Evolutionary conservation across 2,329 filamentous ascomycete species (phyloP).

Genomic region (Exophiala phaeomuriformis): DNA sequence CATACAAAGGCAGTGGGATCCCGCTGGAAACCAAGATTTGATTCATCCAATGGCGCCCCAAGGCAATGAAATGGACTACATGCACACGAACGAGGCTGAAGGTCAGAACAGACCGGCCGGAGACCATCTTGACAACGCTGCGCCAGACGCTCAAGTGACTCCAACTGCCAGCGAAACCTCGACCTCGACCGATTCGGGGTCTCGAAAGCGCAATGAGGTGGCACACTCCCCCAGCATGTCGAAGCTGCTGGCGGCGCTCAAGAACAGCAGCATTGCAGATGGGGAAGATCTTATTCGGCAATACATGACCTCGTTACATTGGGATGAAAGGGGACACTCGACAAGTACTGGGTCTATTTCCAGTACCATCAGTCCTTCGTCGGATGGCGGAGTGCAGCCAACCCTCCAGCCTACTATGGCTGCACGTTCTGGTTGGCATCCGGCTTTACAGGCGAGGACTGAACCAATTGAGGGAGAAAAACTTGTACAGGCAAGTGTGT

Average conservation of each 20-base stretch:
- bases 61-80: background rate
- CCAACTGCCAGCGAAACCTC: too few relatives aligned
- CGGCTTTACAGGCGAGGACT: constrained; percentile 13
- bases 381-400: background rate
- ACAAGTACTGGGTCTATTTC: background rate
- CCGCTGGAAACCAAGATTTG: constrained; percentile 6
- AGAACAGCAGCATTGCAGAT: background rate
- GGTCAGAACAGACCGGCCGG: background rate
- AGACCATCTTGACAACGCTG: too few relatives aligned
- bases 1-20: constrained; percentile 2
- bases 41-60: background rate
- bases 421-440: constrained; percentile 17
- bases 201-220: background rate
- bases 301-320: constrained; percentile 2
- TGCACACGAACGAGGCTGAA: background rate
- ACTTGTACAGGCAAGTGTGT: background rate
- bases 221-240: background rate
- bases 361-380: background rate
- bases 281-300: constrained; percentile 12
- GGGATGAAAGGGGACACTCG: background rate
- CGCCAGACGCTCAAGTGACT: too few relatives aligned
- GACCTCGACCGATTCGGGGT: too few relatives aligned
- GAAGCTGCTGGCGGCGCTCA: constrained; percentile 6
- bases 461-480: background rate
- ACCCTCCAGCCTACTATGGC: background rate